These are phyloP conservation scores for Acanthamoeba castellanii DNA, from an alignment of 208 protist genomes.

Conservation along the genomic window DNA sequence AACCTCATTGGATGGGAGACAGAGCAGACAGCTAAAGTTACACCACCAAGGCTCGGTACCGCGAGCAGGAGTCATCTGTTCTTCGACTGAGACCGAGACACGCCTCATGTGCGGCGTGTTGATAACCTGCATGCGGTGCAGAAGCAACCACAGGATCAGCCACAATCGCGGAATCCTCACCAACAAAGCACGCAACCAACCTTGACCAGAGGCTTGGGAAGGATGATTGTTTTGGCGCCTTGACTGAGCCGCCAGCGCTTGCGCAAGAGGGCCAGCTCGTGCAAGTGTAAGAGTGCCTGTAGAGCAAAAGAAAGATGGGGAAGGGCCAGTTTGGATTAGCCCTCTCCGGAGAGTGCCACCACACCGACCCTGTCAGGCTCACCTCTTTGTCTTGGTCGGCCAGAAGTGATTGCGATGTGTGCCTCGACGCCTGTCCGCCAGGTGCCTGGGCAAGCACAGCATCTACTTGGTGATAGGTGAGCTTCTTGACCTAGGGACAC, in stretches of 20 bases:
- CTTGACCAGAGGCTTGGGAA: slow-evolving; percentile 14
- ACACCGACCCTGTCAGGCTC: no score
- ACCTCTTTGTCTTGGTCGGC: neutral
- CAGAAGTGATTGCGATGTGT: neutral
- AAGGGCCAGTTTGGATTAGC: no score
- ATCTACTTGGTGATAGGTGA: slow-evolving; percentile 28
- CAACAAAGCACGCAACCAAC: neutral
- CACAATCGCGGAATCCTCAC: no score
- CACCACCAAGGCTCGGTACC: neutral
- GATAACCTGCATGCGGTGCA: neutral
- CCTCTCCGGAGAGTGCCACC: no score
- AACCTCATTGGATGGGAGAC: no score
- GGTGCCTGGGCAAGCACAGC: neutral
- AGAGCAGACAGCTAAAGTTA: no score
- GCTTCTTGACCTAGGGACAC: neutral
- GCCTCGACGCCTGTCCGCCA: neutral
- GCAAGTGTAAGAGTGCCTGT: neutral
- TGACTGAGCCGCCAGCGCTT: neutral
- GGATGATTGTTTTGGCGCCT: neutral
- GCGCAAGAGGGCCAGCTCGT: neutral
- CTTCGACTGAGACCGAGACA: neutral
- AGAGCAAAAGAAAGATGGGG: neutral
- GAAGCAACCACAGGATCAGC: no score
- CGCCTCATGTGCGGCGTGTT: neutral
- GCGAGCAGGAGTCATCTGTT: neutral